Base-by-base conservation (phyloP, 2,329 filamentous ascomycete genomes). In the Lasiodiplodia theobromae region DNA sequence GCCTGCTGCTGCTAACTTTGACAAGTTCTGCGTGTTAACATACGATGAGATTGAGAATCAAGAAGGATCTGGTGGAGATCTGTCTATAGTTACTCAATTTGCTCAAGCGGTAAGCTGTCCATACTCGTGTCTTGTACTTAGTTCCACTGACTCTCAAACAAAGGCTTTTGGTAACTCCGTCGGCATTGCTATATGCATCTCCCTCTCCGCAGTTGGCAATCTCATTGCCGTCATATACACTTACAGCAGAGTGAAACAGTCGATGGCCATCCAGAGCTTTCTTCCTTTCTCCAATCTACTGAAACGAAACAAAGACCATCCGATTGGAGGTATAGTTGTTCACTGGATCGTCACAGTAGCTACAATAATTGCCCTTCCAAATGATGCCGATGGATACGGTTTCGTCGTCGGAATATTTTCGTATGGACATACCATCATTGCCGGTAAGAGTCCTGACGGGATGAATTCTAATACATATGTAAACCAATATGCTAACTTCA, bases 351-450 rank as follows among this genome's bases (percentile, higher is more conserved):
- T 58, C 12, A 68, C 70, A 11, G 63, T 62, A 25, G 49, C 68
- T 2, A 51, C 52, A 14, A 70, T 71, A 14, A 16, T 37, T 40
- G 34, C 53, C n/a, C 64, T 58, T 14, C 66, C 68, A 7, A 66
- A 56, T 7, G 62, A 56, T 56, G 47, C 70, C 1, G 70, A 71
- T 25, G 66, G 68, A 5, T 71, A 70, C 51, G 62, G 62, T 12
- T 71, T 71, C 34, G 23, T 57, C 5, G 64, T 69, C 7, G 70
- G 68, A 6, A 54, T 71, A n/a, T 70, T 68, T 28, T 65, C 70
- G 14, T 71, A 71, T 28, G 70, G 68, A 11, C 67, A 71, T 12
- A 57, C 68, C 2, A 52, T 71, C 16, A n/a, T 66, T 16, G 68
- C 57, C 18, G 66, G 52, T 54, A 31, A 28, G 52, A 1, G 2